Evolutionary conservation across 106 monocot species (phyloP).

Genomic region (Iris macrosiphon): DNA sequence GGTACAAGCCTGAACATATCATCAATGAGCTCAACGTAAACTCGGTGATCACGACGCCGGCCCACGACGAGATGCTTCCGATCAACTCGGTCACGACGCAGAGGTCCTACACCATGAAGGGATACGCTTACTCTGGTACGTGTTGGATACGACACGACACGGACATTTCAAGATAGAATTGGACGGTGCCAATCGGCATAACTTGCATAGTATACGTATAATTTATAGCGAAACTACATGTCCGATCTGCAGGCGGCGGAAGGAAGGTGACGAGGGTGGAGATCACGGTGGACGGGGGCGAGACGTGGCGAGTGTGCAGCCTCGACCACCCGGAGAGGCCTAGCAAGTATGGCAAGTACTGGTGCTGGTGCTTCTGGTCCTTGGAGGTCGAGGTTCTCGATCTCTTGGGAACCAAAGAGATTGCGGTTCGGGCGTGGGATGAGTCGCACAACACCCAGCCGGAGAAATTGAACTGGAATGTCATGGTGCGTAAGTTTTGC

Average conservation of each 20-base stretch:
- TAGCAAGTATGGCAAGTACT: conserved; percentile 92
- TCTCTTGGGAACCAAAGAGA: conserved; percentile 61
- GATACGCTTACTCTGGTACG: conserved; percentile 94
- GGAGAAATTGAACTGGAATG: conserved; percentile 93
- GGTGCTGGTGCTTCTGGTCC: conserved; percentile 99
- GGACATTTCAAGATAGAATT: no score
- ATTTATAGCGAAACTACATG: no score
- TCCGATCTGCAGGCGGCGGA: conserved; percentile 55
- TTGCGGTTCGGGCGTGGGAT: conserved; percentile 95
- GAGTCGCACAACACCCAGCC: conserved; percentile 92
- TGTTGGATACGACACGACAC: no score
- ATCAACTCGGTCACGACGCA: conserved; percentile 52
- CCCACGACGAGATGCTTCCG: conserved; percentile 69
- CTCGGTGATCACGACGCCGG: conserved; percentile 90
- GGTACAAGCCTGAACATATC: conserved; percentile 98
- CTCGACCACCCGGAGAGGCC: conserved; percentile 76
- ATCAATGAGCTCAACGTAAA: conserved; percentile 97
- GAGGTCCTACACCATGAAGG: conserved; percentile 47
- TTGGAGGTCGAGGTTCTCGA: conserved; percentile 55
- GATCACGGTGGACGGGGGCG: conserved; percentile 88
- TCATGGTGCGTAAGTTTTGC: conserved; percentile 42
- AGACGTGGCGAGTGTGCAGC: conserved; percentile 61
- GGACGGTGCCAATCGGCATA: no score
- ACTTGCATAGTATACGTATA: no score
- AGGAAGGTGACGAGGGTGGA: conserved; percentile 96